Conservation (phyloP, 768 basidiomycete species). For the Rhizopogon vulgaris region DNA sequence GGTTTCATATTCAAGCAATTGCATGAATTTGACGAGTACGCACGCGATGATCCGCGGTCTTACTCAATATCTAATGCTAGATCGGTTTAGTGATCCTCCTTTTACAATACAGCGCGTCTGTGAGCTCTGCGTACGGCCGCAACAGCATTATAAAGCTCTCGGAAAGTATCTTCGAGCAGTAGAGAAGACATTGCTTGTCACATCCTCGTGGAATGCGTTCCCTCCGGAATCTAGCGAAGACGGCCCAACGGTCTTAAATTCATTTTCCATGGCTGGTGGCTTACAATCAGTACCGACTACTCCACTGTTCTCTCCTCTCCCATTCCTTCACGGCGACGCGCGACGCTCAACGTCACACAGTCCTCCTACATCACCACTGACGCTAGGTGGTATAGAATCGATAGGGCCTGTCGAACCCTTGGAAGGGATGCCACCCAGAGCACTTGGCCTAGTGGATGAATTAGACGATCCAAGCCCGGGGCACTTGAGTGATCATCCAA, state of each 20-base stretch:
- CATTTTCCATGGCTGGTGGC: conserved; percentile 38
- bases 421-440: conserved; percentile 35
- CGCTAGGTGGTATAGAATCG: conserved; percentile 36
- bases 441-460: conserved; percentile 77
- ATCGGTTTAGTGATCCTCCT: conserved; percentile 46
- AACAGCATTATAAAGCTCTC: conserved; percentile 64
- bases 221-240: conserved; percentile 36
- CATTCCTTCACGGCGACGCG: conserved; percentile 81
- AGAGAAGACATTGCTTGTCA: conserved; percentile 77
- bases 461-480: conserved; percentile 80
- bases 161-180: conserved; percentile 89
- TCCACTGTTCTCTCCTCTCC: conserved; percentile 82
- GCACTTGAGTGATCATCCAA: conserved; percentile 78
- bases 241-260: conserved; percentile 15
- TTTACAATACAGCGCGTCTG: conserved; percentile 90
- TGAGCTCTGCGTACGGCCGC: conserved; percentile 69
- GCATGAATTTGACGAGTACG: conserved; percentile 71
- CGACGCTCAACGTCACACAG: conserved; percentile 75
- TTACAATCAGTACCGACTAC: conserved; percentile 61
- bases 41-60: conserved; percentile 6
- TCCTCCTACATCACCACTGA: conserved; percentile 70
- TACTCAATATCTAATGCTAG: conserved; percentile 4
- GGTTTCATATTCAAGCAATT: conserved; percentile 54
- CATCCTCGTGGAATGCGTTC: conserved; percentile 72
- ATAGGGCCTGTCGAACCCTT: conserved; percentile 29